These are phyloP conservation scores for Mucor irregularis DNA, from an alignment of 371 early-diverging fungal genomes.

Conservation along the genomic window DNA sequence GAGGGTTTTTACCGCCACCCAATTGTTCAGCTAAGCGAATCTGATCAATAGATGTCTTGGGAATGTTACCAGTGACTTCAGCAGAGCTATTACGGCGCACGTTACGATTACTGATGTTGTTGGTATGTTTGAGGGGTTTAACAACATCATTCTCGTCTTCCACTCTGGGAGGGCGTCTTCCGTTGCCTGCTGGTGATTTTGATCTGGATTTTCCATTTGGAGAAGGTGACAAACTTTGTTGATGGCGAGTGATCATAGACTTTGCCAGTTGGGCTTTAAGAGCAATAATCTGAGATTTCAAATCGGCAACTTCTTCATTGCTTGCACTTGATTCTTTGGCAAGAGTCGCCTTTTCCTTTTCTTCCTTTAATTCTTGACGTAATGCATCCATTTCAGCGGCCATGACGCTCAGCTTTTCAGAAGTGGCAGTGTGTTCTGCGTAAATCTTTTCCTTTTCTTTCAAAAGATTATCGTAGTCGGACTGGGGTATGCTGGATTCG, in stretches of 20 bases:
- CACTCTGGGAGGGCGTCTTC: not conserved
- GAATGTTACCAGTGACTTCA: slow-evolving; percentile 18
- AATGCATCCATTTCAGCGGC: slow-evolving; percentile 58
- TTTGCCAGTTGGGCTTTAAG: slow-evolving; percentile 42
- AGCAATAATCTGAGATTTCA: slow-evolving; percentile 35
- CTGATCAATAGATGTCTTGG: slow-evolving; percentile 34
- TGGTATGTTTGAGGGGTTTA: slow-evolving; percentile 14
- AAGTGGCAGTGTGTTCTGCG: slow-evolving; percentile 37
- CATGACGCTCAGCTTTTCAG: slow-evolving; percentile 53
- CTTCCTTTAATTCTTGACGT: slow-evolving; percentile 52
- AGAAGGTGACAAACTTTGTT: slow-evolving; percentile 10
- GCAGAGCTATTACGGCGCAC: slow-evolving; percentile 36
- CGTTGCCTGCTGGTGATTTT: slow-evolving; percentile 19
- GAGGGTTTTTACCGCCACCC: slow-evolving; percentile 26
- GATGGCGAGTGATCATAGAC: slow-evolving; percentile 29
- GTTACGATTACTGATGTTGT: slow-evolving; percentile 18
- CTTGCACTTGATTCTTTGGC: not conserved
- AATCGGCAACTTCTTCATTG: slow-evolving; percentile 20
- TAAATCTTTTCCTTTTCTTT: slow-evolving; percentile 40
- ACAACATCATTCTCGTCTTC: not conserved
- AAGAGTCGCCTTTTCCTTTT: slow-evolving; percentile 76
- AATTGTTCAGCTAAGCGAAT: slow-evolving; percentile 26
- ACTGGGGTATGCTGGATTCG: slow-evolving; percentile 56
- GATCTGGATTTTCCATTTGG: slow-evolving; percentile 4
- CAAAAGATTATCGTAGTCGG: slow-evolving; percentile 57